These are phyloP conservation scores for Chlamydomonas sp. DNA, from an alignment of 139 green algal genomes.

Conservation along the genomic window DNA sequence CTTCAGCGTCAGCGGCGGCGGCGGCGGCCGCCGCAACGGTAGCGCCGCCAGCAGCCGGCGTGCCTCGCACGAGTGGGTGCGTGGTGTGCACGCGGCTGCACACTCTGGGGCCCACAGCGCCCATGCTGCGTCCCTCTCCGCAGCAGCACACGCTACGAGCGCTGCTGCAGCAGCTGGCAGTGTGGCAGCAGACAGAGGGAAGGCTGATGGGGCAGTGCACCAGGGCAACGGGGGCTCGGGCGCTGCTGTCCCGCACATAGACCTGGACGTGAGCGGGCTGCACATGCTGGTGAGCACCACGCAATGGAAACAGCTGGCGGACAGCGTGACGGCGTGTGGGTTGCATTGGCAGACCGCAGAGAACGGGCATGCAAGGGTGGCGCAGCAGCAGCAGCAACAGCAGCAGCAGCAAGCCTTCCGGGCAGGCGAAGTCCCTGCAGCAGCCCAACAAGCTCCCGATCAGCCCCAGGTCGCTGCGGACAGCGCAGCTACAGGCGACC, in stretches of 20 bases:
- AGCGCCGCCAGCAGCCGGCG: no score
- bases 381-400: slow-evolving; percentile 1
- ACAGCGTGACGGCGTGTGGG: slow-evolving; percentile 11
- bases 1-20: no score
- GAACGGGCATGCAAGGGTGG: background rate
- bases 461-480: background rate
- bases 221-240: background rate
- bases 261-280: slow-evolving; percentile 15
- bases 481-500: background rate
- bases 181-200: background rate
- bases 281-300: slow-evolving; percentile 1
- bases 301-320: slow-evolving; percentile 14
- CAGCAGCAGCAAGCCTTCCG: slow-evolving; percentile 1
- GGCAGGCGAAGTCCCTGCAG: background rate
- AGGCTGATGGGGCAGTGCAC: background rate
- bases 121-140: no score
- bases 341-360: slow-evolving; percentile 8
- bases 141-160: background rate
- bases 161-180: background rate
- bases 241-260: background rate
- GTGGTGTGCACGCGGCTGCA: no score
- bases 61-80: no score
- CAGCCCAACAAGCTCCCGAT: background rate
- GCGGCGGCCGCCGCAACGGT: no score
- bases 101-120: no score